These are phyloP conservation scores for Datisca glomerata DNA, from an alignment of 306 rosid genomes.

Conservation along the genomic window DNA sequence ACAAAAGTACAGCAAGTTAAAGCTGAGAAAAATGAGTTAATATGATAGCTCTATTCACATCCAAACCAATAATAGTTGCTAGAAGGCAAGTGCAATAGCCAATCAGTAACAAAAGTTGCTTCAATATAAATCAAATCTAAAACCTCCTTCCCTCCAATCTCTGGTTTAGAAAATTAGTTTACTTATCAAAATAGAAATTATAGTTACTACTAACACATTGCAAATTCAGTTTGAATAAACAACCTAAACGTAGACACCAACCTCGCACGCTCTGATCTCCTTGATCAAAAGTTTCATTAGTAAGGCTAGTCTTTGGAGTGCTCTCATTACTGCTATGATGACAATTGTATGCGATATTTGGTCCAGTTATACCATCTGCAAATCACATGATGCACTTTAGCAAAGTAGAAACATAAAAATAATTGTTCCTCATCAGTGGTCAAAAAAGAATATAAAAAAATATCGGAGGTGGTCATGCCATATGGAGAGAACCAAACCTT, in stretches of 20 bases:
- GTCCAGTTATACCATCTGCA: slow-evolving; percentile 38
- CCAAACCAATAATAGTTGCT: too few relatives aligned
- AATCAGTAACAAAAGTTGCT: too few relatives aligned
- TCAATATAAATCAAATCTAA: too few relatives aligned
- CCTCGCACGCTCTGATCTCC: slow-evolving; percentile 37
- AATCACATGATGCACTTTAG: slow-evolving; percentile 11
- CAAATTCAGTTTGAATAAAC: too few relatives aligned
- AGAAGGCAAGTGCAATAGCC: too few relatives aligned
- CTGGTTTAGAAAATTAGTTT: too few relatives aligned
- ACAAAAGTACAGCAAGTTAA: too few relatives aligned
- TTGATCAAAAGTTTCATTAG: slow-evolving; percentile 29
- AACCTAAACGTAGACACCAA: slow-evolving; percentile 19
- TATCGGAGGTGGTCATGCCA: background rate
- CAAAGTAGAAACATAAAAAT: slow-evolving; percentile 6
- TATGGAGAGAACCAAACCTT: slow-evolving; percentile 34
- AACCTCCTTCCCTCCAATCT: too few relatives aligned
- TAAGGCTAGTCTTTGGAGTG: slow-evolving; percentile 28
- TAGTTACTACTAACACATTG: too few relatives aligned
- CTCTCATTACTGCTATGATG: slow-evolving; percentile 59
- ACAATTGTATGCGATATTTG: slow-evolving; percentile 37
- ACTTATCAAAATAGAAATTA: too few relatives aligned
- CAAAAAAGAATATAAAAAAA: background rate
- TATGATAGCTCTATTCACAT: too few relatives aligned
- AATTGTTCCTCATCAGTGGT: background rate
- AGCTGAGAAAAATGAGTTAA: too few relatives aligned